A percentile compares a stretch with the other conserved stretches of the same genome.
Evolutionary conservation across 257 asterid genomes (phyloP).

Genomic region (Fraxinus excelsior): DNA sequence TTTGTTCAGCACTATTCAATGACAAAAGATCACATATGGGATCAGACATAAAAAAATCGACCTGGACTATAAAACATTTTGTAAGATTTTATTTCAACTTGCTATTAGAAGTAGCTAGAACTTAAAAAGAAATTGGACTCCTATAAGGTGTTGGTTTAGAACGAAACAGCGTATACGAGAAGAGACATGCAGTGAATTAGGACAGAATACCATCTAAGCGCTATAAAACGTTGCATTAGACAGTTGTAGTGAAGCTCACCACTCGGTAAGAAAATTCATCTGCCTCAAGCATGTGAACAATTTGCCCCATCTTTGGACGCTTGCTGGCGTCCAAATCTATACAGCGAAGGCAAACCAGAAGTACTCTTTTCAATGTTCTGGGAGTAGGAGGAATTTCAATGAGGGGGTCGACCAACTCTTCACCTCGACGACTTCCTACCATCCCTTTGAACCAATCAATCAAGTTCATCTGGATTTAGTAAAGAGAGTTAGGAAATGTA

Average conservation of each 20-base stretch:
- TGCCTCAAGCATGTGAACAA: constrained; percentile 96
- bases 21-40: not conserved
- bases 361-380: constrained; percentile 75
- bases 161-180: not conserved
- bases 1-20: not conserved
- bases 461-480: constrained; percentile 79
- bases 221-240: not conserved
- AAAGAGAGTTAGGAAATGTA: constrained; percentile 1
- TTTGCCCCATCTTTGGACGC: constrained; percentile 99
- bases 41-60: not conserved
- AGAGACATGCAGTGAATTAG: not conserved
- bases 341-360: constrained; percentile 86
- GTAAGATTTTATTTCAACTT: not conserved
- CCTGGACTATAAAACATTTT: not conserved
- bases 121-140: not conserved
- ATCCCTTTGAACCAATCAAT: constrained; percentile 96
- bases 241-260: constrained; percentile 41
- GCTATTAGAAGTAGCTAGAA: not conserved
- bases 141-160: too few species aligned
- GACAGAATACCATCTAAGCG: not conserved
- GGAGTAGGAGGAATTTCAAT: constrained; percentile 72
- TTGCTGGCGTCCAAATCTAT: constrained; percentile 83
- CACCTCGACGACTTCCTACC: constrained; percentile 85
- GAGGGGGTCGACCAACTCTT: constrained; percentile 78
- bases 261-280: constrained; percentile 80